phyloP scores from a whole-genome alignment of 2,329 filamentous ascomycete genomes.

The Zymoseptoria tritici region DNA sequence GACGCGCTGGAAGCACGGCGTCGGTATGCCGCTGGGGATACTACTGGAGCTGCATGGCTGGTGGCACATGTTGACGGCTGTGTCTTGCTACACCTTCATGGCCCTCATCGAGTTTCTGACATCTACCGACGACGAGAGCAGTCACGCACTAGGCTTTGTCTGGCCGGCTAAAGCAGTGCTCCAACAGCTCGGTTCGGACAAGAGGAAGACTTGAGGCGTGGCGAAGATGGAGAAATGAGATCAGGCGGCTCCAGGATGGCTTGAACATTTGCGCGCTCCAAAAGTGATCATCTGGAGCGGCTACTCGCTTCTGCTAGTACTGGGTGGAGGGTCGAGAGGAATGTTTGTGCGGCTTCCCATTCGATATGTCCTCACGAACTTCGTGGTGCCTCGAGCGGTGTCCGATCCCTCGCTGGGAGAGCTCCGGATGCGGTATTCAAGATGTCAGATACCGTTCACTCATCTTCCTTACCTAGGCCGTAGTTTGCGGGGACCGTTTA shows the following conservation, averaged over 20 bases:
- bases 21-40: slow-evolving; percentile 74
- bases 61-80: slow-evolving; percentile 70
- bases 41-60: slow-evolving; percentile 64
- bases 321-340: too few species aligned
- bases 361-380: too few species aligned
- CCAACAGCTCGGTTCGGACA: slow-evolving; percentile 4
- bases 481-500: too few species aligned
- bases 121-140: slow-evolving; percentile 7
- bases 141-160: slow-evolving; percentile 16
- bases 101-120: slow-evolving; percentile 20
- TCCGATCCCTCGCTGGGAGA: too few species aligned
- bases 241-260: neutral
- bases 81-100: slow-evolving; percentile 21
- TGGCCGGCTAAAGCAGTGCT: slow-evolving; percentile 18
- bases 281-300: too few species aligned
- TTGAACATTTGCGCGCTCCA: too few species aligned
- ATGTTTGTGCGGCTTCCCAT: too few species aligned
- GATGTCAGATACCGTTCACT: too few species aligned
- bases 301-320: too few species aligned
- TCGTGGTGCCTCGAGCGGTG: too few species aligned
- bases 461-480: too few species aligned
- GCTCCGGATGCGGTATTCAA: too few species aligned
- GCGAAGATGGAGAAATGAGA: neutral
- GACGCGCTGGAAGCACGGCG: slow-evolving; percentile 55
- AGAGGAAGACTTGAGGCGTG: neutral